Evolutionary conservation across 805 yeast genomes (phyloP).

Genomic region (Yamadazyma philogaea): DNA sequence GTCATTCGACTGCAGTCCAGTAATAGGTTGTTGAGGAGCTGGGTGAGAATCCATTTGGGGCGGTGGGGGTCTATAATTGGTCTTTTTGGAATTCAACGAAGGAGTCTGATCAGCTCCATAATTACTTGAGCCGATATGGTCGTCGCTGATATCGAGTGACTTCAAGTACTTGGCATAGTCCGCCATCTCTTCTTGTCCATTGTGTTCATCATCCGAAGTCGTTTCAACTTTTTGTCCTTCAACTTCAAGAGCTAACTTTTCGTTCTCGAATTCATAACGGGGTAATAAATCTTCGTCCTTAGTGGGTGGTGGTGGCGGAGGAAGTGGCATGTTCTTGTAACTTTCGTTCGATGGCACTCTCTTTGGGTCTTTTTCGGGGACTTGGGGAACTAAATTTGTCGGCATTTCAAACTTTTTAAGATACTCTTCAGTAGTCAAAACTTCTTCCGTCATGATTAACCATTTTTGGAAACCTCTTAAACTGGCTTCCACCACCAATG

Average conservation of each 20-base stretch:
- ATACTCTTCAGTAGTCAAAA: constrained; percentile 40
- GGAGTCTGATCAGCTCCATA: background rate
- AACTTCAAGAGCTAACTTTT: constrained; percentile 13
- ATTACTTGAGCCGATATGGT: constrained; percentile 4
- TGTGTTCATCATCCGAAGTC: background rate
- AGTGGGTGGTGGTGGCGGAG: constrained; percentile 24
- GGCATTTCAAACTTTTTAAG: constrained; percentile 22
- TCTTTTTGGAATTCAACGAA: background rate
- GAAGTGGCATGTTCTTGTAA: constrained; percentile 21
- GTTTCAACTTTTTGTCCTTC: constrained; percentile 11
- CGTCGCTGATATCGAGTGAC: constrained; percentile 17
- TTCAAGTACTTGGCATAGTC: constrained; percentile 25
- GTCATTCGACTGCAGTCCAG: no score
- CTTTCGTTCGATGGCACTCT: constrained; percentile 14
- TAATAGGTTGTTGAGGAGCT: background rate
- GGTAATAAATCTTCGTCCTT: constrained; percentile 19
- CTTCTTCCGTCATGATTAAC: constrained; percentile 71
- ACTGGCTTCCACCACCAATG: constrained; percentile 78
- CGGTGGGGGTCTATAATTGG: constrained; percentile 12
- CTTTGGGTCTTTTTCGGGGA: constrained; percentile 7
- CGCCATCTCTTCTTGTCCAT: constrained; percentile 9
- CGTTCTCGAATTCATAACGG: constrained; percentile 19
- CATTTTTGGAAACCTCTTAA: constrained; percentile 76
- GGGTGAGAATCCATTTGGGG: constrained; percentile 5
- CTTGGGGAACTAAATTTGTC: constrained; percentile 18